Evolutionary conservation across 2,329 filamentous ascomycete species (phyloP), one percentile per base, ranked within the genome.

Genomic region (Davidsoniella neocaledoniae): DNA sequence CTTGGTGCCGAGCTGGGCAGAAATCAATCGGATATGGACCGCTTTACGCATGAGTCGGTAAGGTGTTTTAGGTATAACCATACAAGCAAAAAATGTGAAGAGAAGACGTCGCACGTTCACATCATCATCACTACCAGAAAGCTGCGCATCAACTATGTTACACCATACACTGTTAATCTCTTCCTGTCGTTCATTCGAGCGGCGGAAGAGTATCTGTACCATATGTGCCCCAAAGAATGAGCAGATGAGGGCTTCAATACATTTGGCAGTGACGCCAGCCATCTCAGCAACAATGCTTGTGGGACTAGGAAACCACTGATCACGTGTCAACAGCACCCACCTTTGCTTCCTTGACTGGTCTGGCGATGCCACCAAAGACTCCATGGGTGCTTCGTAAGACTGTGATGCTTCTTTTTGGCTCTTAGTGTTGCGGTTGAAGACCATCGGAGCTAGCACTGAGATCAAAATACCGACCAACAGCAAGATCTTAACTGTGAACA

Each of bases 301-400:
- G 17, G 81, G 77, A 9, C 16, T 39, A 9, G 90, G 90, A 12
- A 95, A 84, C 76, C 87, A 93, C 21, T 94, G 85, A 3, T 83
- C 90, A 64, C 94, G 88, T 53, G 94, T 81, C 6, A 88, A 85
- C 2, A 88, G 95, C 51, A 93, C 78, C 88, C 90, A 95, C 29
- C 88, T 88, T 12, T 41, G 42, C 36, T 41, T 50, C 36, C 38
- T 37, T 17, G 38, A 23, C 62, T 87, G 84, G 51, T 93, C 86
- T 0, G 88, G 82, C 0, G 86, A 88, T 2, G 84, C 79, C 51
- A 86, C 69, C 2, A 84, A 86, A 2, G 83, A 83, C 5, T 77
- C 80, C 16, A 73, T 68, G 8, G 7, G 29, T 33, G 29, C 29
- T 55, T 67, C 62, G 5, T 72, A 62, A 1, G 66, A 64, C 49